Evolutionary conservation across 495 filamentous ascomycete species (phyloP), one percentile per base, ranked within the genome.

Genomic region (Penicillium diatomitis): DNA sequence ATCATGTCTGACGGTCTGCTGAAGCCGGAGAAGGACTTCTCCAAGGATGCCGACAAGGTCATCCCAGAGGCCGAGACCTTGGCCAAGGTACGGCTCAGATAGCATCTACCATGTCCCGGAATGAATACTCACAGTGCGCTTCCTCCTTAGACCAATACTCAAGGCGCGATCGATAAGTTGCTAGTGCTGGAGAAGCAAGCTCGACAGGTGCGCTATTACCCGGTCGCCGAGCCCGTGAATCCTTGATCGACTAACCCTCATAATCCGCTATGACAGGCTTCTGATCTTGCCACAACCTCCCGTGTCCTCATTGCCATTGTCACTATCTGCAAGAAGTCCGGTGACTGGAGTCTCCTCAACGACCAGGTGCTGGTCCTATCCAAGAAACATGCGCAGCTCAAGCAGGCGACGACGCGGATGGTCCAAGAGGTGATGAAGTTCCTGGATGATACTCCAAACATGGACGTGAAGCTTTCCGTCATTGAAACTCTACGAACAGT

Each of bases 321-420:
- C 69, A 94, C 88, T 56, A 81, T 97, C 71, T 90, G 88, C 75
- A 96, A 95, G 71, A 79, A 95, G 66, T 78, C 87, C 47, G 85
- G 83, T 52, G 88, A 97, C 60, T 98, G 92, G 92, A 78, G 77
- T 55, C 70, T 97, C 52, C 79, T 98, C 59, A 97, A 94, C 62
- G 92, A 98, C 70, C 91, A 98, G 69, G 88, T 96, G 49, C 77
- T 95, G 44, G 77, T 96, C 41, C 80, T 97, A 41, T 96, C 91
- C 52, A 97, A 96, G 83, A 98, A 98, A 75, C 92, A 98, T 87
- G 87, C 89, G 57, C 92, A 98, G 73, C 90, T 98, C 69, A 96
- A 96, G 68, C 94, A 96, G 73, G 92, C 92, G 58, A 90, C 87
- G 52, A 97, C 92, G 54, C 91, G 89, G 77, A 98, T 98, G 92